Percentiles rank a stretch among this genome's conserved stretches.
These are phyloP conservation scores for Sporothrix protearum DNA, from an alignment of 2,329 filamentous ascomycete species.

Conservation along the genomic window DNA sequence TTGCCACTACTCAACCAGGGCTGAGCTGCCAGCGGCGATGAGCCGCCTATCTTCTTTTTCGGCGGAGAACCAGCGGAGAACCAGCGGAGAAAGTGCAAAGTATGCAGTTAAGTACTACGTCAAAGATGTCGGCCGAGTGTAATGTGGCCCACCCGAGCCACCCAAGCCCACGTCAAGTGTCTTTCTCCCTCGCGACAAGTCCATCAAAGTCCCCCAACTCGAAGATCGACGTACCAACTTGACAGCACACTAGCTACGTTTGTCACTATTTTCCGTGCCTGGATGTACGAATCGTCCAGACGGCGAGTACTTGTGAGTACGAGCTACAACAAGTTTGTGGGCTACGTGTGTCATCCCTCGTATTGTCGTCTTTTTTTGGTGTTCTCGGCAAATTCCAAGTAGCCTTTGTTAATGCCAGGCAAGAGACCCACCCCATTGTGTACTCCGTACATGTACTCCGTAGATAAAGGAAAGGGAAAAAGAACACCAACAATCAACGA, in stretches of 20 bases:
- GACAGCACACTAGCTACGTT: neutral
- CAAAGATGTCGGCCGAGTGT: too few relatives aligned
- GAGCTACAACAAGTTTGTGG: neutral
- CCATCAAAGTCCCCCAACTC: neutral
- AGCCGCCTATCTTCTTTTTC: neutral
- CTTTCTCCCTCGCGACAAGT: neutral
- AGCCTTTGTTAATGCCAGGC: too few relatives aligned
- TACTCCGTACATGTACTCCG: too few relatives aligned
- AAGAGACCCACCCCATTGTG: too few relatives aligned
- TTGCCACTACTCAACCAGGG: neutral
- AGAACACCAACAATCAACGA: too few relatives aligned
- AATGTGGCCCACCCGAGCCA: too few relatives aligned
- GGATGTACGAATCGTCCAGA: neutral
- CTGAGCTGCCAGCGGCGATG: neutral
- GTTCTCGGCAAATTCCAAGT: neutral
- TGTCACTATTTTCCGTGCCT: neutral
- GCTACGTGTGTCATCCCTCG: neutral
- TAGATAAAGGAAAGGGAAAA: too few relatives aligned
- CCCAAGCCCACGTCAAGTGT: too few relatives aligned
- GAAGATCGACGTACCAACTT: neutral
- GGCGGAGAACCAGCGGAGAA: neutral
- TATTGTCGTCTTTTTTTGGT: neutral
- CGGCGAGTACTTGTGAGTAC: neutral
- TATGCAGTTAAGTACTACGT: too few relatives aligned
- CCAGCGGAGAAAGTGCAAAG: too few relatives aligned